phyloP scores from a whole-genome alignment of 2,329 filamentous ascomycete species.

The Botrytis galanthina region DNA sequence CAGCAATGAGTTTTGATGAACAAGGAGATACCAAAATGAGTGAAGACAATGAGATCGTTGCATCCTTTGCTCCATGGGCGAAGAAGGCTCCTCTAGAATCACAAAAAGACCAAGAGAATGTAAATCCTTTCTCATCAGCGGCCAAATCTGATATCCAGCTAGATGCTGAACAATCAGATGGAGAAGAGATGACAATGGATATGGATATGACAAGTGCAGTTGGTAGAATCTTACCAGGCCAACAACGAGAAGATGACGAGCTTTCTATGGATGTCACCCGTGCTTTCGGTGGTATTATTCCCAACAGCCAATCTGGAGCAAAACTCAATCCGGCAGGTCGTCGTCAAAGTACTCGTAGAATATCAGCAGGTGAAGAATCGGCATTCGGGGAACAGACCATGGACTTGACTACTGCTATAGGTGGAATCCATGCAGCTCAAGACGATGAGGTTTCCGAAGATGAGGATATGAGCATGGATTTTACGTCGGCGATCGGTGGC shows the following conservation, averaged over 20 bases:
- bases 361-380: conserved; percentile 37
- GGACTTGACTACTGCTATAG: conserved; percentile 57
- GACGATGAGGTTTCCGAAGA: conserved; percentile 43
- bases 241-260: conserved; percentile 43
- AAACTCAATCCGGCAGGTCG: conserved; percentile 37
- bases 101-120: conserved; percentile 48
- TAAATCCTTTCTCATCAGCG: conserved; percentile 45
- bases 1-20: conserved; percentile 59
- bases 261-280: conserved; percentile 95
- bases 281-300: conserved; percentile 74
- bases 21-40: conserved; percentile 52
- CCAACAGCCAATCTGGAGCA: conserved; percentile 30
- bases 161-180: conserved; percentile 33
- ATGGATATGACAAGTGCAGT: conserved; percentile 57
- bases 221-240: conserved; percentile 48
- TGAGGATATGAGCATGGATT: conserved; percentile 77
- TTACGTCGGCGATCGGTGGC: conserved; percentile 64
- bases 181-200: conserved; percentile 51
- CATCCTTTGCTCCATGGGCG: conserved; percentile 71
- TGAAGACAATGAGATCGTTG: conserved; percentile 65
- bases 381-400: conserved; percentile 44
- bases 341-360: conserved; percentile 41
- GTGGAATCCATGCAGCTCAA: conserved; percentile 47
- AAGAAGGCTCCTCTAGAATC: conserved; percentile 49
- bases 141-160: conserved; percentile 26